Percentiles rank a stretch among this genome's conserved stretches.
Evolutionary conservation across 2,329 filamentous ascomycete species (phyloP).

Genomic region (Alternaria viburni): DNA sequence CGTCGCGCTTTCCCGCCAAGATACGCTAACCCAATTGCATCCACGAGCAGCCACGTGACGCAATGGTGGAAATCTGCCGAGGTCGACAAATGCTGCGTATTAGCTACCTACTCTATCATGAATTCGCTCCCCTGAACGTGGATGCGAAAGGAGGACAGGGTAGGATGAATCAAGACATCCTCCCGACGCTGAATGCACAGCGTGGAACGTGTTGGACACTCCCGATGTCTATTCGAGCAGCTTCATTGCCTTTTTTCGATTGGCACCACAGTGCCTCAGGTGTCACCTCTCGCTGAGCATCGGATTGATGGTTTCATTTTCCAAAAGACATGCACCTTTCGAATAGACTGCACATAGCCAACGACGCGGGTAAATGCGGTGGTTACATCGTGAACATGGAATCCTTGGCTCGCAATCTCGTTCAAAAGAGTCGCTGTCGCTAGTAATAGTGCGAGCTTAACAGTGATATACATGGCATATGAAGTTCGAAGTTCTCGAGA

Average conservation of each 20-base stretch:
- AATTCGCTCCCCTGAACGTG: too few relatives aligned
- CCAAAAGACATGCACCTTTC: background rate
- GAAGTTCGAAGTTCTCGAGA: background rate
- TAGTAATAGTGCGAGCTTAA: background rate
- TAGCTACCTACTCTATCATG: background rate
- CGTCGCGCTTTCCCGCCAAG: slow-evolving; percentile 32
- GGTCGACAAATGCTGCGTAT: background rate
- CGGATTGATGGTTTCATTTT: too few relatives aligned
- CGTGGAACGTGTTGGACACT: background rate
- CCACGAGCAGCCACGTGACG: background rate
- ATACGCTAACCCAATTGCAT: background rate
- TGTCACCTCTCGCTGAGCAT: background rate
- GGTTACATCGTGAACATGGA: background rate
- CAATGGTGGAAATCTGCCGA: background rate
- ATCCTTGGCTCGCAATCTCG: background rate
- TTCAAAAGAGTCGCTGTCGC: background rate
- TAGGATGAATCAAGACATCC: background rate
- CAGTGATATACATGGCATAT: background rate
- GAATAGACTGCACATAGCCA: background rate
- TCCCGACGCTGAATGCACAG: background rate
- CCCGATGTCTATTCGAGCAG: background rate
- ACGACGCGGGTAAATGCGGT: background rate
- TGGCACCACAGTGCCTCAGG: background rate
- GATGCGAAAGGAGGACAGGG: too few relatives aligned
- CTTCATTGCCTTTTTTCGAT: background rate